Percentiles rank a stretch among this genome's conserved stretches.
Conservation (phyloP, 495 filamentous ascomycete genomes). For the Collariella sp. region DNA sequence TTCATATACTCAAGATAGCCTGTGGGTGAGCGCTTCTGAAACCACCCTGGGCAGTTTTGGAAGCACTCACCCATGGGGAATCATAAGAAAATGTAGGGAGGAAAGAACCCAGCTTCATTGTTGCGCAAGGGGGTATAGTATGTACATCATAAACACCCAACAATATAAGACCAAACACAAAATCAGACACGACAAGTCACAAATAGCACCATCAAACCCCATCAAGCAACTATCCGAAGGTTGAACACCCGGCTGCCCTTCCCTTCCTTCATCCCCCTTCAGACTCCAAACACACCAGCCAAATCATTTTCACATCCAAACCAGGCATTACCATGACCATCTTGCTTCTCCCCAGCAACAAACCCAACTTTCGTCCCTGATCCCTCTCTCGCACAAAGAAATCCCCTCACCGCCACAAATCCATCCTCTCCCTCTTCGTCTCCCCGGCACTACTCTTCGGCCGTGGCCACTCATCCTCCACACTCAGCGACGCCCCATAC, state of each 20-base stretch:
- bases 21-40: no score
- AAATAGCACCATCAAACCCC: neutral
- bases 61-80: no score
- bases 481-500: neutral
- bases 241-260: neutral
- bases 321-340: neutral
- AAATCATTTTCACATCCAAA: neutral
- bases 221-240: neutral
- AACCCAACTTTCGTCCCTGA: no score
- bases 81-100: no score
- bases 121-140: no score
- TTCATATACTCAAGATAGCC: no score
- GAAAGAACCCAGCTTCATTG: no score
- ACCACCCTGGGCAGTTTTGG: no score
- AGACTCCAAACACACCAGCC: neutral
- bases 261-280: no score
- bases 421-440: slow-evolving; percentile 35
- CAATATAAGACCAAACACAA: neutral
- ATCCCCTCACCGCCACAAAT: slow-evolving; percentile 35
- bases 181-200: neutral
- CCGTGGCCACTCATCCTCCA: slow-evolving; percentile 36
- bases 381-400: no score
- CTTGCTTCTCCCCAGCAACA: no score
- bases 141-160: no score
- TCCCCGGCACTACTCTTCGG: slow-evolving; percentile 33